These are phyloP conservation scores for Anthoceros angustus DNA, from an alignment of 225 moss, liverwort and hornwort genomes.

Conservation along the genomic window DNA sequence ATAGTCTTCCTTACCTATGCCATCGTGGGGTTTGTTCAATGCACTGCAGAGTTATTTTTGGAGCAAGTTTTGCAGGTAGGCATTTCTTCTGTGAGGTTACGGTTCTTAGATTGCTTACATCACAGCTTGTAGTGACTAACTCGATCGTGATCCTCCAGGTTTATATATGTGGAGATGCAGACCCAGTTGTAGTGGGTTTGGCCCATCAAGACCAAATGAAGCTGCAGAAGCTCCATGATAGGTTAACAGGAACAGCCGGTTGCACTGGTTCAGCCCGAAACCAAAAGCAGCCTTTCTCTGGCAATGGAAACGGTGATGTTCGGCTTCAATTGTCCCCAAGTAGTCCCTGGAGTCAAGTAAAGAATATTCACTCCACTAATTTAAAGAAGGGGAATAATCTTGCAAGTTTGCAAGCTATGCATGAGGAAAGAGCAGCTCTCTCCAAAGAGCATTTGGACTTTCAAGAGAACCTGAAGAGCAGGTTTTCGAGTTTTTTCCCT, in stretches of 20 bases:
- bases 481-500: constrained; percentile 45
- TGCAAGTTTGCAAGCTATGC: background rate
- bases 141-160: constrained; percentile 17
- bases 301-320: constrained; percentile 30
- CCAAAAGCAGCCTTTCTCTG: constrained; percentile 33
- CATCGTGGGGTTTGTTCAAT: constrained; percentile 2
- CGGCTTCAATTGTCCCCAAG: constrained; percentile 46
- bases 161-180: constrained; percentile 52
- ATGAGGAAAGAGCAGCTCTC: background rate
- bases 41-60: constrained; percentile 51
- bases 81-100: background rate
- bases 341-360: constrained; percentile 66
- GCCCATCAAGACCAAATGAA: constrained; percentile 57
- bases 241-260: constrained; percentile 40
- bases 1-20: too few relatives aligned
- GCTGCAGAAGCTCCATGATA: constrained; percentile 53
- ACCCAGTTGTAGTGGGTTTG: constrained; percentile 47
- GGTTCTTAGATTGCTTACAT: background rate
- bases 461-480: constrained; percentile 26
- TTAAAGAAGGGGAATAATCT: constrained; percentile 19
- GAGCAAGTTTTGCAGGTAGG: constrained; percentile 63
- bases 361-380: constrained; percentile 28
- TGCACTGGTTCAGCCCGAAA: constrained; percentile 20
- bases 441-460: constrained; percentile 21
- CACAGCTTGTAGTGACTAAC: background rate